Evolutionary conservation across 139 green algal species (phyloP).

Genomic region (Eudorina sp.): DNA sequence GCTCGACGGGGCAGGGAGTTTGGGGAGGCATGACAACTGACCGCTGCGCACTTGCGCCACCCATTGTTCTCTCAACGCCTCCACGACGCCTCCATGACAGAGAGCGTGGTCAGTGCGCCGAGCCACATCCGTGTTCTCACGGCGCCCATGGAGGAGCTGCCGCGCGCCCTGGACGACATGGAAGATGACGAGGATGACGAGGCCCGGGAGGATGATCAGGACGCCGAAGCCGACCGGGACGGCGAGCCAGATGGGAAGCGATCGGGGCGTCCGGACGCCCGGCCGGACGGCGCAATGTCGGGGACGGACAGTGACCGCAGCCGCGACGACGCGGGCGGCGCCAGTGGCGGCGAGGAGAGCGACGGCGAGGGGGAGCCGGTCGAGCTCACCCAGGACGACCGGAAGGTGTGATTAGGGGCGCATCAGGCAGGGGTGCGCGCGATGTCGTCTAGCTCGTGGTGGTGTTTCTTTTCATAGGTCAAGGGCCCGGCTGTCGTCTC

Average conservation of each 20-base stretch:
- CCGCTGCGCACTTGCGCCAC: too few relatives aligned
- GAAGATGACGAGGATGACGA: slow-evolving; percentile 52
- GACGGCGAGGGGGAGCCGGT: neutral
- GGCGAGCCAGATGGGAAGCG: neutral
- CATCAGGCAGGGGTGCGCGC: too few relatives aligned
- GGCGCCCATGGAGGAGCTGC: slow-evolving; percentile 70
- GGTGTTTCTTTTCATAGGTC: neutral
- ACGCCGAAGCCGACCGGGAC: neutral
- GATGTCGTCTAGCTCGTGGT: neutral
- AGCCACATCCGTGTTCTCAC: slow-evolving; percentile 65
- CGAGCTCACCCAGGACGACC: neutral
- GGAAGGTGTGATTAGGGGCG: neutral
- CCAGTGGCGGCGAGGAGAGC: neutral
- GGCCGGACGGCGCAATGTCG: neutral
- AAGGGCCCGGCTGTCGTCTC: too few relatives aligned
- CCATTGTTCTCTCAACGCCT: too few relatives aligned
- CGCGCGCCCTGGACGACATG: slow-evolving; percentile 50
- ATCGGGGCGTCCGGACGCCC: too few relatives aligned
- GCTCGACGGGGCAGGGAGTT: too few relatives aligned
- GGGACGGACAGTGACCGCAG: neutral
- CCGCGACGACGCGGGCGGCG: neutral
- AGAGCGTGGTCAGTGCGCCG: slow-evolving; percentile 50
- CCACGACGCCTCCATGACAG: too few relatives aligned
- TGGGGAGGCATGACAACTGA: too few relatives aligned
- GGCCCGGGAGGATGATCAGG: slow-evolving; percentile 30